Percentiles rank a stretch among this genome's conserved stretches.
phyloP scores from a whole-genome alignment of 2,329 filamentous ascomycete genomes.

The Pseudogymnoascus sp. region DNA sequence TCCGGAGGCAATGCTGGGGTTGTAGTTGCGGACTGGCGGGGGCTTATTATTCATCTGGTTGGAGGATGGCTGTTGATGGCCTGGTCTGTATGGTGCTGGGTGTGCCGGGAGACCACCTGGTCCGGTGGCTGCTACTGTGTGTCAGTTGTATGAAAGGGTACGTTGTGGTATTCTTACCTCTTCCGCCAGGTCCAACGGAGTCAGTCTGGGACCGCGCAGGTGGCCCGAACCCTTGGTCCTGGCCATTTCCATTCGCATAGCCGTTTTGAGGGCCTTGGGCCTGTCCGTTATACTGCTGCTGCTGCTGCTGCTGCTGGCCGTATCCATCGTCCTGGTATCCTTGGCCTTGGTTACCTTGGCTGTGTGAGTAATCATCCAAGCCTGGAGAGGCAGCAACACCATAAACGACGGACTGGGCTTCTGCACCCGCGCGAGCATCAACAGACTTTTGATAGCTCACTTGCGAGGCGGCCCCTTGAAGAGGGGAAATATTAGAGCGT shows the following conservation, averaged over 20 bases:
- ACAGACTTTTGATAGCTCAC: slow-evolving; percentile 9
- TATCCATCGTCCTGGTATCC: slow-evolving; percentile 22
- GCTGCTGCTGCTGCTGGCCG: slow-evolving; percentile 15
- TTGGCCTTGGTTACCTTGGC: slow-evolving; percentile 8
- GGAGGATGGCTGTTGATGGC: slow-evolving; percentile 43
- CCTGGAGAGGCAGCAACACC: neutral
- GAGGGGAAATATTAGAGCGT: neutral
- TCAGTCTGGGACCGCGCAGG: slow-evolving; percentile 16
- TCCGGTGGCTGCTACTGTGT: neutral
- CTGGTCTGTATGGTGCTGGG: slow-evolving; percentile 53
- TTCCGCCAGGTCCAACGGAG: neutral
- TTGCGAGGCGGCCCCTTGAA: neutral
- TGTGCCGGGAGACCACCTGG: slow-evolving; percentile 48
- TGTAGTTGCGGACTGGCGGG: slow-evolving; percentile 37
- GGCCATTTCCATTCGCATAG: slow-evolving; percentile 14
- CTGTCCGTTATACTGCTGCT: slow-evolving; percentile 15
- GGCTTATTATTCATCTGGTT: slow-evolving; percentile 47
- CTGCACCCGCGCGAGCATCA: slow-evolving; percentile 2
- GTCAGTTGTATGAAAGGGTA: neutral
- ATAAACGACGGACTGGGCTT: neutral
- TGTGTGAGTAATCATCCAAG: neutral
- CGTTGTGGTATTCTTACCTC: neutral
- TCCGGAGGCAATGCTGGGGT: slow-evolving; percentile 14
- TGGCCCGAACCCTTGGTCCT: slow-evolving; percentile 18
- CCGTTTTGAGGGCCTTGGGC: slow-evolving; percentile 11